Conservation (phyloP, 805 yeast species). For the Blastobotrys attinorum region DNA sequence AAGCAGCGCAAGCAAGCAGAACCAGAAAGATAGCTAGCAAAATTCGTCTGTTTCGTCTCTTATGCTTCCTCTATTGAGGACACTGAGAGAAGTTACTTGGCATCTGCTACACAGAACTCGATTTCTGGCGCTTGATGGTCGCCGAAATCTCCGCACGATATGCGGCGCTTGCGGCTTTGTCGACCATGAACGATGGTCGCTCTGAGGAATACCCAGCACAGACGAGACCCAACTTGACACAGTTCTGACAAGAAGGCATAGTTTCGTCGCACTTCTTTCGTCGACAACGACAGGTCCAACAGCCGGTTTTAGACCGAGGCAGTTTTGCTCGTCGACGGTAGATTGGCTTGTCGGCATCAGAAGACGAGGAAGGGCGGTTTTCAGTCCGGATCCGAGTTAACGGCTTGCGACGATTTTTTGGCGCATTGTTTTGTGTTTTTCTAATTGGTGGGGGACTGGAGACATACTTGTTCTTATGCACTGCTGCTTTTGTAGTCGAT, state of each 20-base stretch:
- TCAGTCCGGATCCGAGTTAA: not conserved
- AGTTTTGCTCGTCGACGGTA: slow-evolving; percentile 1
- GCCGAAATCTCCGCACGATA: slow-evolving; percentile 8
- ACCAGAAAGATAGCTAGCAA: too few species aligned
- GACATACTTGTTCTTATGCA: too few species aligned
- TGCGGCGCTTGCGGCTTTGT: slow-evolving; percentile 6
- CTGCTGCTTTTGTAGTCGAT: too few species aligned
- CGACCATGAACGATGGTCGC: slow-evolving; percentile 50
- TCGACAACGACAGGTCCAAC: slow-evolving; percentile 73
- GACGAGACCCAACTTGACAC: slow-evolving; percentile 44
- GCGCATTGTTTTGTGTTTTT: not conserved
- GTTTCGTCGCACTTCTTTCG: slow-evolving; percentile 68
- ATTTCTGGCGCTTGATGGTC: not conserved
- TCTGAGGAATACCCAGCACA: slow-evolving; percentile 49
- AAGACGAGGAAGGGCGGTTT: not conserved
- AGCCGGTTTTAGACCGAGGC: slow-evolving; percentile 48
- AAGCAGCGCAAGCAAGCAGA: too few species aligned
- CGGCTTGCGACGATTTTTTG: not conserved
- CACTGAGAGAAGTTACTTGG: too few species aligned
- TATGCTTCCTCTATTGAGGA: too few species aligned
- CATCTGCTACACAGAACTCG: too few species aligned
- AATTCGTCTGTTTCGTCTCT: too few species aligned
- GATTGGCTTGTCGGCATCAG: not conserved
- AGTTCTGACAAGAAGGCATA: slow-evolving; percentile 52
- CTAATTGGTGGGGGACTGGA: too few species aligned